phyloP scores from a whole-genome alignment of 1,284 basidiomycete genomes.

The Taiwanofungus camphoratus region DNA sequence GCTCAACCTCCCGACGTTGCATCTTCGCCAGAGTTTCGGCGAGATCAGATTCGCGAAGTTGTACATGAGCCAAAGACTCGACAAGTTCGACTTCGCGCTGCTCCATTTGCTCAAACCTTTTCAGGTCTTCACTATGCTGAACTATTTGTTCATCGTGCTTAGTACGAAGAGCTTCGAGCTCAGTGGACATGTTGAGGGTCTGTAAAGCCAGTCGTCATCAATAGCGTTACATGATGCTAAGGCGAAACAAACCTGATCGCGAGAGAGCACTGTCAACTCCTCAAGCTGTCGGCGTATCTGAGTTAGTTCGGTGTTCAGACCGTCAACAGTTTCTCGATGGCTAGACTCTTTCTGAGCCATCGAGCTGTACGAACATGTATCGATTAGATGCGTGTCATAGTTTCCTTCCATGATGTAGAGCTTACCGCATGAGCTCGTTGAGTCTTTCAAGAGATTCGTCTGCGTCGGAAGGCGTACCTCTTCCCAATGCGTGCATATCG shows the following conservation, averaged over 20 bases:
- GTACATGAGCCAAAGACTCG: constrained; percentile 41
- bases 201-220: too few relatives aligned
- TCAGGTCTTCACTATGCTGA: constrained; percentile 23
- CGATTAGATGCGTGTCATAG: not conserved
- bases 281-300: constrained; percentile 74
- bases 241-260: constrained; percentile 60
- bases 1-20: constrained; percentile 49
- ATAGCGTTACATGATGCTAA: not conserved
- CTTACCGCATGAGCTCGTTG: constrained; percentile 85
- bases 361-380: constrained; percentile 43
- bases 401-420: constrained; percentile 11
- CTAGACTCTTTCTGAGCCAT: constrained; percentile 93
- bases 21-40: constrained; percentile 42
- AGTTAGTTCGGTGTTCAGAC: constrained; percentile 61
- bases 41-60: constrained; percentile 25
- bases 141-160: constrained; percentile 51
- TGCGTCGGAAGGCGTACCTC: constrained; percentile 28
- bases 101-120: constrained; percentile 45
- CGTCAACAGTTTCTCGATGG: constrained; percentile 72
- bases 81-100: constrained; percentile 51
- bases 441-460: constrained; percentile 70
- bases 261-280: constrained; percentile 69
- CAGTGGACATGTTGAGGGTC: constrained; percentile 81
- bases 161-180: constrained; percentile 67
- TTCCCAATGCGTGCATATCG: constrained; percentile 35